Conservation (phyloP, 352 stramenopile genomes). For the Elongisporangium anandrum region DNA sequence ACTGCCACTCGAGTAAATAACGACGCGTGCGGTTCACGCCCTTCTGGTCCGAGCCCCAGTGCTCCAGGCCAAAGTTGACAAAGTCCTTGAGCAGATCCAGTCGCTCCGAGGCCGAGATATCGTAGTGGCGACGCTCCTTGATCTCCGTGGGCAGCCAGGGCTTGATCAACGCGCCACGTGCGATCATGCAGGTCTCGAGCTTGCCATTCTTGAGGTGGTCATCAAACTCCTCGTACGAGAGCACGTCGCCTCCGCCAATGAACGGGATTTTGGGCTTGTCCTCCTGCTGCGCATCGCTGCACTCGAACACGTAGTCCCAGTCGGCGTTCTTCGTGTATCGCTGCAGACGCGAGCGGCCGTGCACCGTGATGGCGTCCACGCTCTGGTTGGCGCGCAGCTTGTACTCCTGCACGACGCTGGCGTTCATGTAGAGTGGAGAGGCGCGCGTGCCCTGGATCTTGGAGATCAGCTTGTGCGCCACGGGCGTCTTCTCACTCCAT, state of each 20-base stretch:
- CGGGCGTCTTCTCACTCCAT: constrained; percentile 94
- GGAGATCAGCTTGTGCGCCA: constrained; percentile 91
- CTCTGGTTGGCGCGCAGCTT: constrained; percentile 57
- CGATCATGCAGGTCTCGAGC: constrained; percentile 89
- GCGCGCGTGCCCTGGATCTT: constrained; percentile 84
- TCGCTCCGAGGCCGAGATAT: constrained; percentile 96
- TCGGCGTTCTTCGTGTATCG: constrained; percentile 97
- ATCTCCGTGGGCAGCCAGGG: constrained; percentile 99
- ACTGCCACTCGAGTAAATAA: constrained; percentile 99
- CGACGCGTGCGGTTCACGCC: constrained; percentile 97
- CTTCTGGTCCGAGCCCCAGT: constrained; percentile 98
- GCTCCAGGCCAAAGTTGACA: constrained; percentile 96
- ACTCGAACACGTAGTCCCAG: constrained; percentile 97
- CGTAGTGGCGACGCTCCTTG: constrained; percentile 96
- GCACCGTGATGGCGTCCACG: constrained; percentile 85
- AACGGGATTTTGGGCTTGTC: constrained; percentile 69
- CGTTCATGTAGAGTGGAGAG: constrained; percentile 70
- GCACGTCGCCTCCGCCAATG: constrained; percentile 90
- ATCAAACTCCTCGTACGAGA: constrained; percentile 84
- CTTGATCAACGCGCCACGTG: constrained; percentile 96
- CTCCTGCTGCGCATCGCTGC: constrained; percentile 67
- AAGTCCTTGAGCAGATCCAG: constrained; percentile 98
- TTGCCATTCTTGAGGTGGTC: constrained; percentile 77
- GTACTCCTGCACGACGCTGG: constrained; percentile 73
- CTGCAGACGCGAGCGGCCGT: constrained; percentile 96